A percentile compares a stretch with the other conserved stretches of the same genome.
Conservation (phyloP, 2,329 filamentous ascomycete species). For the Blastomyces parvus region DNA sequence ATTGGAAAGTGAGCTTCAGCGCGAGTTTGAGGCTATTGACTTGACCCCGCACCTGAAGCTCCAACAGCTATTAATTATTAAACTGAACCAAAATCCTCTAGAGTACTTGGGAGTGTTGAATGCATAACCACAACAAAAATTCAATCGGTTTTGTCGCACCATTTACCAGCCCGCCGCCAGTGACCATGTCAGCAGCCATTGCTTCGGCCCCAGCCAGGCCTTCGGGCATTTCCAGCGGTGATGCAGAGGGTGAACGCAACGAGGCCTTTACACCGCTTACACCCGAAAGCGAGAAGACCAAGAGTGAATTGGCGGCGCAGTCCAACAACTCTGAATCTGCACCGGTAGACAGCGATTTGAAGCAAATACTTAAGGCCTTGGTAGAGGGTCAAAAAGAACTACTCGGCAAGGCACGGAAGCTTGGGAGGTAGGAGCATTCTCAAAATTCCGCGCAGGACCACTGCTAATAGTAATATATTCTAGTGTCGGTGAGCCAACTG, state of each 20-base stretch:
- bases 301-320: neutral
- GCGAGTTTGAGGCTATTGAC: neutral
- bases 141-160: neutral
- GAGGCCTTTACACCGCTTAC: neutral
- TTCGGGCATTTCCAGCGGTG: neutral
- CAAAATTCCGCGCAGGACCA: neutral
- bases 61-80: neutral
- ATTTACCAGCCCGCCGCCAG: neutral
- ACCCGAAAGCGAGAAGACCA: neutral
- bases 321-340: neutral
- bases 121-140: neutral
- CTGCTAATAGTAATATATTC: neutral
- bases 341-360: neutral
- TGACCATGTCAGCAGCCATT: neutral
- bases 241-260: neutral
- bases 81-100: neutral
- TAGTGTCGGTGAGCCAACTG: neutral
- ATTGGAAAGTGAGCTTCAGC: neutral
- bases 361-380: neutral
- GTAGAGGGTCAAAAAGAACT: neutral
- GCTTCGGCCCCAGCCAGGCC: neutral
- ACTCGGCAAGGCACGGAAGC: neutral
- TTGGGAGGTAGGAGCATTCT: neutral
- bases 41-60: neutral
- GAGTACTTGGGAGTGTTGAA: neutral